Evolutionary conservation across 2,329 filamentous ascomycete genomes (phyloP), one percentile per base, ranked within the genome.

Genomic region (Tolypocladium capitatum): DNA sequence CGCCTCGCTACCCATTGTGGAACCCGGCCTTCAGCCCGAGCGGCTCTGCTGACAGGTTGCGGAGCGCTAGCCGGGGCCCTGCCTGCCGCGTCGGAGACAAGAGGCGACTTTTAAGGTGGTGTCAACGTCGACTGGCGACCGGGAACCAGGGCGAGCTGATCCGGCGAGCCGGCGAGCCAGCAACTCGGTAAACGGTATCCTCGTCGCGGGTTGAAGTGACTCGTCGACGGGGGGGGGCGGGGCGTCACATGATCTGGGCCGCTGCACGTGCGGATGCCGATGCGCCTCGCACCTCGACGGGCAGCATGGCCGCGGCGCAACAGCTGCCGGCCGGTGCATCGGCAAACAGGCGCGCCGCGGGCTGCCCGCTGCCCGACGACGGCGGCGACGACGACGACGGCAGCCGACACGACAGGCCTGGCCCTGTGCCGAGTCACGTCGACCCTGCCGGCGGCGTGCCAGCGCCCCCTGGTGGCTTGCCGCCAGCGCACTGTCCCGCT

Each of bases 401-500:
- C n/a, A n/a, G n/a, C n/a, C n/a, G n/a, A n/a, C n/a, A n/a, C n/a
- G n/a, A n/a, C n/a, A n/a, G n/a, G n/a, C n/a, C n/a, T n/a, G n/a
- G n/a, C n/a, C n/a, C n/a, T n/a, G n/a, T n/a, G n/a, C n/a, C n/a
- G n/a, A n/a, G n/a, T n/a, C n/a, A n/a, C n/a, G n/a, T n/a, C n/a
- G n/a, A n/a, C n/a, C n/a, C n/a, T n/a, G n/a, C n/a, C n/a, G n/a
- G n/a, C n/a, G n/a, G n/a, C n/a, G n/a, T n/a, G n/a, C n/a, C n/a
- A n/a, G n/a, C n/a, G n/a, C n/a, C n/a, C n/a, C n/a, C n/a, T n/a
- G n/a, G n/a, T n/a, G n/a, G n/a, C n/a, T n/a, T n/a, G n/a, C n/a
- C n/a, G 48, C 46, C 48, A 30, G 45, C 50, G 48, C 50, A 50
- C 48, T 50, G 46, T 50, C 31, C 50, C 50, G 43, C 43, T 44